Conservation (phyloP, 441 rosid species). For the Rhodomyrtus psidioides region DNA sequence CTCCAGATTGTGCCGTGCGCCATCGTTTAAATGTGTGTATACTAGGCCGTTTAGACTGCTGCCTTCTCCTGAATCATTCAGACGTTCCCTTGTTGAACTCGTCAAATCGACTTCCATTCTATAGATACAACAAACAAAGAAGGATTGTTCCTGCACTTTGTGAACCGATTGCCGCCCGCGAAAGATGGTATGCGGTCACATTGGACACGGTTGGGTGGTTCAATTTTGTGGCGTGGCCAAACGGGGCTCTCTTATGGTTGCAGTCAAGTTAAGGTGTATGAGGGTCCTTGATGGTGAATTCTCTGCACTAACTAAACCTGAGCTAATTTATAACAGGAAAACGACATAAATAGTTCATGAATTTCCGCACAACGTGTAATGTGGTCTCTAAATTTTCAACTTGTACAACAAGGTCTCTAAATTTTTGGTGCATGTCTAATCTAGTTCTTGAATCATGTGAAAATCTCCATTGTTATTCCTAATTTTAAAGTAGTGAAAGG, state of each 20-base stretch:
- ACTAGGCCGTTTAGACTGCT: not conserved
- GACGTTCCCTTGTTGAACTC: not conserved
- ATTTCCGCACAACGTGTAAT: too few relatives aligned
- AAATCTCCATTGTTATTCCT: too few relatives aligned
- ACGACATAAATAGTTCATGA: too few relatives aligned
- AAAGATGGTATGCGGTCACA: not conserved
- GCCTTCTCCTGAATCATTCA: not conserved
- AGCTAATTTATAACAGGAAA: not conserved
- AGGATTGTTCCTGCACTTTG: not conserved
- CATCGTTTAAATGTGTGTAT: not conserved
- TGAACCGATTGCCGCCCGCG: not conserved
- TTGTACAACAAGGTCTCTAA: too few relatives aligned
- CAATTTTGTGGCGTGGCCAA: not conserved
- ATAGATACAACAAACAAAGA: too few relatives aligned
- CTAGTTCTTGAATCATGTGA: too few relatives aligned
- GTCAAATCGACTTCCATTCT: not conserved
- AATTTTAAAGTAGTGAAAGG: too few relatives aligned
- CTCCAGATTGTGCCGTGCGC: not conserved
- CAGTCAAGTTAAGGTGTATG: not conserved
- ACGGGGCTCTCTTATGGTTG: accelerated
- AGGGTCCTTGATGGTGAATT: not conserved
- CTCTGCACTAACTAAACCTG: not conserved
- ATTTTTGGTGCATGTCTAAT: too few relatives aligned
- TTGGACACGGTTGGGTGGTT: not conserved
- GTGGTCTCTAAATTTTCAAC: too few relatives aligned